Percentiles rank a stretch among this genome's conserved stretches.
phyloP scores from a whole-genome alignment of 257 asterid species.

The Ehretia macrophylla region DNA sequence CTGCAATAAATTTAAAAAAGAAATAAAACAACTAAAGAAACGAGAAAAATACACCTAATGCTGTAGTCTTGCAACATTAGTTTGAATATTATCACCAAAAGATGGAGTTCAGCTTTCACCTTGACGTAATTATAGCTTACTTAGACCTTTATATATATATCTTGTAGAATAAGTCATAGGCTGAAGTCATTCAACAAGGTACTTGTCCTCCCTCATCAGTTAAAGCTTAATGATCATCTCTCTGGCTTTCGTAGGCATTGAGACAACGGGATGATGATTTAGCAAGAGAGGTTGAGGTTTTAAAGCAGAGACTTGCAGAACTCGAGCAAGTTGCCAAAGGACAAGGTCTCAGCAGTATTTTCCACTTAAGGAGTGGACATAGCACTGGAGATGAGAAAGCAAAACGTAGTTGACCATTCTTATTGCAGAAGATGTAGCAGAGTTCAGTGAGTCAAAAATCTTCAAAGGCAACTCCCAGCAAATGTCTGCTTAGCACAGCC shows the following conservation, averaged over 20 bases:
- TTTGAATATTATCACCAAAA: too few relatives aligned
- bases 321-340: conserved; percentile 46
- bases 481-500: too few relatives aligned
- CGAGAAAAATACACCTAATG: too few relatives aligned
- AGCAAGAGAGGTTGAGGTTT: conserved; percentile 51
- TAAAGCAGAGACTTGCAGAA: conserved; percentile 37
- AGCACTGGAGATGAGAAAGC: conserved; percentile 20
- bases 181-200: not conserved
- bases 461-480: not conserved
- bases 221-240: not conserved
- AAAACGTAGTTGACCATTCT: conserved; percentile 19
- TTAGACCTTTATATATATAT: too few relatives aligned
- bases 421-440: not conserved
- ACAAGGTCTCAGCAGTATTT: conserved; percentile 40
- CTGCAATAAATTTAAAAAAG: not conserved
- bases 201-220: too few relatives aligned
- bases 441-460: not conserved
- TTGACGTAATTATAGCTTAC: too few relatives aligned
- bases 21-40: too few relatives aligned
- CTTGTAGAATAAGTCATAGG: too few relatives aligned
- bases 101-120: too few relatives aligned
- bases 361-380: conserved; percentile 28
- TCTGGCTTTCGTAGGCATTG: conserved; percentile 34
- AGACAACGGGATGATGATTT: conserved; percentile 57
- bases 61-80: too few relatives aligned